Evolutionary conservation across 306 rosid species (phyloP), one percentile per base, ranked within the genome.

Genomic region (Comarum palustre): DNA sequence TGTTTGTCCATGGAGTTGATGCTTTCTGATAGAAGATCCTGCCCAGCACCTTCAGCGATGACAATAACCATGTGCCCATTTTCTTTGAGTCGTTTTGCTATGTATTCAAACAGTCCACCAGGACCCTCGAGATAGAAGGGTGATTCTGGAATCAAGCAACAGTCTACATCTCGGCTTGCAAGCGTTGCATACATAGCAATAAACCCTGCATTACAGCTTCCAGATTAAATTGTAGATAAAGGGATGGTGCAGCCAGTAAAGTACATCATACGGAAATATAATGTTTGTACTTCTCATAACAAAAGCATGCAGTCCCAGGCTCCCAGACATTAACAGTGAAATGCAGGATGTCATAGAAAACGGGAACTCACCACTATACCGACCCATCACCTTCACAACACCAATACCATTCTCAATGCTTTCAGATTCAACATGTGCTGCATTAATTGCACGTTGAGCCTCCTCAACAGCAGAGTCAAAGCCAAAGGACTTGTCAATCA

Each of bases 41-140:
- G 97, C n/a, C 95, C 99, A 1, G 99, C 99, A 39, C 99, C 99
- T 91, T 94, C 99, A 48, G 99, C 99, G 38, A 91, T 85, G 75
- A 94, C 99, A 36, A 94, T 84, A 69, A 94, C 99, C 95, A 94
- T 84, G 90, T 94, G 99, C 12, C 95, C 99, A 6, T 81, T 86
- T 81, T 94, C 99, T 77, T 71, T 87, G 31, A 91, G 97, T 36
- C 89, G 78, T 80, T 75, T 85, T 76, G 86, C 91, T 66, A 91
- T 80, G 71, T 80, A 89, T 68, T 94, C 96, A 24, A 66, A 85
- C 66, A 94, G 99, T 67, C 99, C 99, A 50, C 99, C 99, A 3
- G 82, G 85, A 66, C 99, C 96, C 79, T 91, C 99, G 0, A 94
- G 96, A 83, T 91, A 91, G 68, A 94, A 94, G 43, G 91, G 94